A percentile compares a stretch with the other conserved stretches of the same genome.
Conservation (phyloP, 1,284 basidiomycete genomes). For the Trametes pubescens region DNA sequence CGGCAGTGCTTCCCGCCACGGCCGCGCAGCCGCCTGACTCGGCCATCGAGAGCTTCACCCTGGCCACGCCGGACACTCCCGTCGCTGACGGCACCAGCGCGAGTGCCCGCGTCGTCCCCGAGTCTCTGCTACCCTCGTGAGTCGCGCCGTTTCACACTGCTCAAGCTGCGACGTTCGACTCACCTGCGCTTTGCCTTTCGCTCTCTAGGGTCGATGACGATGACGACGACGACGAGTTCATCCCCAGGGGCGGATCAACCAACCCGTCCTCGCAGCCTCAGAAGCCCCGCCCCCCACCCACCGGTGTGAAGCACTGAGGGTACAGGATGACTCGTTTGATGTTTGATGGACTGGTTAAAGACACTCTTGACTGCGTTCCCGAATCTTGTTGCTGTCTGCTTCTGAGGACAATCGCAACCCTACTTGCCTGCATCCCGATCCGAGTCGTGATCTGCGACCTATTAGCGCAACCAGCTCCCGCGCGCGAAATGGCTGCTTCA, state of each 20-base stretch:
- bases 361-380: too few species aligned
- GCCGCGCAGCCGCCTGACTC: neutral
- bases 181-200: neutral
- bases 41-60: neutral
- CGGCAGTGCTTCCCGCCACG: neutral
- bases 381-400: too few species aligned
- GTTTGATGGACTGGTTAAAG: too few species aligned
- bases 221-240: slow-evolving; percentile 9
- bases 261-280: neutral
- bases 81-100: neutral
- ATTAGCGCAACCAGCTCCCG: too few species aligned
- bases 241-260: too few species aligned
- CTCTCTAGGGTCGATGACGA: neutral
- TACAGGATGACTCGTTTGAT: too few species aligned
- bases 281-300: neutral
- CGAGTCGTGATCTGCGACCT: too few species aligned
- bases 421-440: too few species aligned
- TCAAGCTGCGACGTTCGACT: neutral
- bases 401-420: too few species aligned
- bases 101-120: neutral
- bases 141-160: neutral
- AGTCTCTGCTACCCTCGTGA: neutral
- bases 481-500: too few species aligned
- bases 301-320: too few species aligned
- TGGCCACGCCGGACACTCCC: neutral